phyloP scores from a whole-genome alignment of 2,329 filamentous ascomycete species.

The Colletotrichum viniferum region DNA sequence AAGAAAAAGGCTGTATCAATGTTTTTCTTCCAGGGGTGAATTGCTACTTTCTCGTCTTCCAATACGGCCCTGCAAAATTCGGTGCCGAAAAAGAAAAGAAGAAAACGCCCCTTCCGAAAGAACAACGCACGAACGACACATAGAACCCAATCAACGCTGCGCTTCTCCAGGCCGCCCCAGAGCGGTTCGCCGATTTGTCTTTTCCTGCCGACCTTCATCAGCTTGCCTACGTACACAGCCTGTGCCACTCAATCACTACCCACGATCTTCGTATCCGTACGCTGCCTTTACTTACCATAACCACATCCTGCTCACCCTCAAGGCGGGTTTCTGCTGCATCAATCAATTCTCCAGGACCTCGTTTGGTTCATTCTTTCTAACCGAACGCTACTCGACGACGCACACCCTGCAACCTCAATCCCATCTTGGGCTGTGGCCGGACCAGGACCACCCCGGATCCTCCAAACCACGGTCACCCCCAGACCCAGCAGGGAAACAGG shows the following conservation, averaged over 20 bases:
- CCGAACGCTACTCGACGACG: neutral
- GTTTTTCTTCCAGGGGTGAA: neutral
- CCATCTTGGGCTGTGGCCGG: neutral
- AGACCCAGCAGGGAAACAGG: slow-evolving; percentile 15
- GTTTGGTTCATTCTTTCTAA: neutral
- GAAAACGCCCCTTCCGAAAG: neutral
- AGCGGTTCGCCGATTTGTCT: neutral
- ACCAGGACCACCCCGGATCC: slow-evolving; percentile 6
- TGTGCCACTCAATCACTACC: neutral
- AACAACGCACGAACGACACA: neutral
- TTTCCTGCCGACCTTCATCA: neutral
- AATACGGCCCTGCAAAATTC: neutral
- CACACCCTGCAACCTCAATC: slow-evolving; percentile 1
- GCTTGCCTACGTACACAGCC: neutral
- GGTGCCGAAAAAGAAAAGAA: neutral
- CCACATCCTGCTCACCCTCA: neutral
- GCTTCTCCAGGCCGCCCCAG: neutral
- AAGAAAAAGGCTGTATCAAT: too few species aligned
- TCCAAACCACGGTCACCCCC: slow-evolving; percentile 14
- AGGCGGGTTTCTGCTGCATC: neutral
- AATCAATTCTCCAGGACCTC: neutral
- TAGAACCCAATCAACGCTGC: neutral
- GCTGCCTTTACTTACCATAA: neutral
- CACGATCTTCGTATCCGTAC: neutral
- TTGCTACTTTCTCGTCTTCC: neutral